phyloP scores from a whole-genome alignment of 495 filamentous ascomycete genomes.

The Podospora conica region DNA sequence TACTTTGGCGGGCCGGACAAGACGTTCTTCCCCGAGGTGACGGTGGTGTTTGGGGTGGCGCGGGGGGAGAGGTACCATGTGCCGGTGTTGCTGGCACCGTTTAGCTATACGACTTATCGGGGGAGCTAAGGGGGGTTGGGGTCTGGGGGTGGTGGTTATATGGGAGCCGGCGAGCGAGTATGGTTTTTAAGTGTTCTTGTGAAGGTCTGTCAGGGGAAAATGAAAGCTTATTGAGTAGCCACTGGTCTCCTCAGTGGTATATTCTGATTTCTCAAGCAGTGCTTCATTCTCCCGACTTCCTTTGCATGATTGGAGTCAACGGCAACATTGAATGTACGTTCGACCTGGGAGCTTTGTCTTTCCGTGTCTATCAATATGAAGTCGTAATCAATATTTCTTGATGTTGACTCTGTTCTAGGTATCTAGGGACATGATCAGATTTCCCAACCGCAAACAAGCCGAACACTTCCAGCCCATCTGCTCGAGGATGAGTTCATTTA shows the following conservation, averaged over 20 bases:
- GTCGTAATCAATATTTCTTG: not conserved
- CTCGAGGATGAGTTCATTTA: not conserved
- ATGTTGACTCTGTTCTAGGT: not conserved
- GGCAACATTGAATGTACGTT: no score
- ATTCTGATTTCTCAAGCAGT: no score
- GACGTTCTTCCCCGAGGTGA: slow-evolving; percentile 90
- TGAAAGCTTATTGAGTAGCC: not conserved
- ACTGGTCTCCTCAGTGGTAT: not conserved
- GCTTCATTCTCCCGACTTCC: no score
- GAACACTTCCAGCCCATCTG: not conserved
- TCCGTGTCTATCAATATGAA: no score
- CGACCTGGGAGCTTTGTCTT: no score
- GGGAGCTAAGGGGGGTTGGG: slow-evolving; percentile 52
- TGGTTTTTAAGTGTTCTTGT: no score
- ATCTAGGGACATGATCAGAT: not conserved
- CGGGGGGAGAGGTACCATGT: slow-evolving; percentile 83
- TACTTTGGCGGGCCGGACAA: slow-evolving; percentile 67
- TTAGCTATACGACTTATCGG: slow-evolving; percentile 89
- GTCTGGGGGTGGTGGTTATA: not conserved
- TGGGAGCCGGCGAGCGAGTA: not conserved
- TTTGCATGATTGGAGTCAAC: no score
- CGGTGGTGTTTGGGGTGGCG: slow-evolving; percentile 73
- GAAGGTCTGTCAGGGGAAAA: not conserved
- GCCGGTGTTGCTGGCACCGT: slow-evolving; percentile 81
- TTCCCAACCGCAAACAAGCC: not conserved